Evolutionary conservation across 2,329 filamentous ascomycete genomes (phyloP), one percentile per base, ranked within the genome.

Genomic region (Fusarium armeniacum): DNA sequence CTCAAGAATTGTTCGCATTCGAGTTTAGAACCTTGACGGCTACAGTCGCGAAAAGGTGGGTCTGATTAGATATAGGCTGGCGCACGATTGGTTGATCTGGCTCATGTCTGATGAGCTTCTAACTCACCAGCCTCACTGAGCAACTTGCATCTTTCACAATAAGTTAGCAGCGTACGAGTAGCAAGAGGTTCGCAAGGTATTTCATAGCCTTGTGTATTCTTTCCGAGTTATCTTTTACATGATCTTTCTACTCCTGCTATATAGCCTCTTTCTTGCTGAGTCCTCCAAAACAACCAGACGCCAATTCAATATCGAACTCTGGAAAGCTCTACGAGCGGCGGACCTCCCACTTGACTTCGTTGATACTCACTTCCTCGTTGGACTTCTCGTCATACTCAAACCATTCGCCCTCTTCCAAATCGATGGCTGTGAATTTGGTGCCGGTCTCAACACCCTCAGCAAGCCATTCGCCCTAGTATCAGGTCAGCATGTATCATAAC

Each of bases 351-450:
- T 88, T 92, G 58, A 97, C 80, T 32, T 96, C 93, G 78, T 93
- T 95, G 78, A 98, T 94, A 79, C 93, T 96, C 47, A 98, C 94
- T 80, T 98, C 94, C 51, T 97, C 93, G 1, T 91, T 87, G 1
- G 93, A 87, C 83, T 98, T 98, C 81, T 98, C 94, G 73, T 98
- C 94, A 76, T 98, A 99, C 74, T 98, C 95, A 80, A 92, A 99
- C 96, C 96, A 99, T 75, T 99, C 96, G 28, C 93, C 95, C 30
- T 99, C 96, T 0, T 84, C 84, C 58, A 99, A 81, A 72, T 98
- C 94, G 56, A 98, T 92, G 7, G 82, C 89, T 0, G 88, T 85
- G 76, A 99, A 99, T 75, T 93, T 92, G 41, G 92, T 96, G 12
- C 85, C 86, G 0, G 93, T 94, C 20, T 98, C 94, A 18, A 86